These are phyloP conservation scores for Salicornia ramosissima DNA, from an alignment of 148 eudicot species.

Conservation along the genomic window DNA sequence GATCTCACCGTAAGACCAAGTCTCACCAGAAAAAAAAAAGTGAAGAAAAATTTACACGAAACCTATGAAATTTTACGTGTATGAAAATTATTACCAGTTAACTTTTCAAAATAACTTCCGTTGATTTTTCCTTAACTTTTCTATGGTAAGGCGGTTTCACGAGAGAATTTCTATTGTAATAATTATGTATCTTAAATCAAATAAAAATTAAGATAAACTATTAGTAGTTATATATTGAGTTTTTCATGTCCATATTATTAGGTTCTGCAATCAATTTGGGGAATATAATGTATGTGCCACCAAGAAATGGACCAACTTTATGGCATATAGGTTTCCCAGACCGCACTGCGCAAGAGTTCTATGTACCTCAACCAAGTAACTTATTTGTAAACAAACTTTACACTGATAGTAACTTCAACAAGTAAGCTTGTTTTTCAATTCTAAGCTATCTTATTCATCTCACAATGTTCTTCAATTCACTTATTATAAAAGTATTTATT, in stretches of 20 bases:
- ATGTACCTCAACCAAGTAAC: conserved; percentile 57
- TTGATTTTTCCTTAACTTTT: too few species aligned
- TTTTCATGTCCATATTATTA: conserved; percentile 16
- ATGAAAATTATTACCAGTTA: too few species aligned
- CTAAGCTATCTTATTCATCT: background rate
- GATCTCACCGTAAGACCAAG: too few species aligned
- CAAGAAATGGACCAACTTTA: conserved; percentile 65
- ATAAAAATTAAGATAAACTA: background rate
- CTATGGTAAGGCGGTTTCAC: too few species aligned
- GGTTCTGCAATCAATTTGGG: conserved; percentile 41
- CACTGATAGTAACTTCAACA: conserved; percentile 34
- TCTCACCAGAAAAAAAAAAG: too few species aligned
- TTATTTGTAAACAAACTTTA: conserved; percentile 39
- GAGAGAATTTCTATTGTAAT: too few species aligned
- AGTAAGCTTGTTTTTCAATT: conserved; percentile 27
- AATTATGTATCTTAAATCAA: background rate
- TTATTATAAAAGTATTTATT: background rate
- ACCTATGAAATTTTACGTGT: too few species aligned
- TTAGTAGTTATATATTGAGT: background rate
- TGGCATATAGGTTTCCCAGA: conserved; percentile 90
- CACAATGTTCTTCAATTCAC: conserved; percentile 18
- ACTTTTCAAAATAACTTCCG: too few species aligned
- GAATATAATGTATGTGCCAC: conserved; percentile 43
- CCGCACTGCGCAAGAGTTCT: conserved; percentile 76
- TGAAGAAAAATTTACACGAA: too few species aligned